phyloP scores from a whole-genome alignment of 2,329 filamentous ascomycete species.

The Aspergillus hiratsukae region DNA sequence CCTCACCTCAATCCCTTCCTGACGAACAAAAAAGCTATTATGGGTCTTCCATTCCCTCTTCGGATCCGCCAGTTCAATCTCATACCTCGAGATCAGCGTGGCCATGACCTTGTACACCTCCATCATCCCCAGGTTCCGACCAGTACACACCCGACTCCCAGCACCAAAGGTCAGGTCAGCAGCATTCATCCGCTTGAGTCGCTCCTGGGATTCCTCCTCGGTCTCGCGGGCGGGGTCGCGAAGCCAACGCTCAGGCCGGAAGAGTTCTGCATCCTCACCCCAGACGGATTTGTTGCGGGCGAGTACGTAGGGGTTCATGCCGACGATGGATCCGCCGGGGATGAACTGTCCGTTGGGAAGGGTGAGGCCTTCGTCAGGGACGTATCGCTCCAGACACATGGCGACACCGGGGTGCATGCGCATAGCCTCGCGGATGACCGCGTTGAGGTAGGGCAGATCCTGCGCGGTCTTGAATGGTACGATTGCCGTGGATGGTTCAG shows the following conservation, averaged over 20 bases:
- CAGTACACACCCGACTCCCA: constrained; percentile 53
- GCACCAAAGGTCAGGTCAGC: constrained; percentile 48
- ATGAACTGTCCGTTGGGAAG: constrained; percentile 30
- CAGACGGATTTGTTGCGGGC: constrained; percentile 41
- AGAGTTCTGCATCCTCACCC: constrained; percentile 44
- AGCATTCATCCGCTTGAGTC: constrained; percentile 37
- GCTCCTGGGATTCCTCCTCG: constrained; percentile 28
- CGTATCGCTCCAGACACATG: constrained; percentile 49
- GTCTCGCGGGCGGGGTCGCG: constrained; percentile 27
- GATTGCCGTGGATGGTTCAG: constrained; percentile 10
- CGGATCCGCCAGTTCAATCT: constrained; percentile 51
- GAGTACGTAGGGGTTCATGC: constrained; percentile 34
- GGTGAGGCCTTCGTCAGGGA: constrained; percentile 34
- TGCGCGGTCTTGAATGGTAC: constrained; percentile 18
- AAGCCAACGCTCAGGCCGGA: constrained; percentile 49
- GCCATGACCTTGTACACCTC: constrained; percentile 59
- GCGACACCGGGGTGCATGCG: constrained; percentile 48
- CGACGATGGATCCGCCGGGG: constrained; percentile 32
- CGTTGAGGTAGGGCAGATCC: constrained; percentile 43
- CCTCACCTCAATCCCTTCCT: constrained; percentile 51
- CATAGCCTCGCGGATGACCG: constrained; percentile 50
- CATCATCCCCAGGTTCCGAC: constrained; percentile 51
- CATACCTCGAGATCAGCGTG: constrained; percentile 46
- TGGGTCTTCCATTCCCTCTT: constrained; percentile 49
- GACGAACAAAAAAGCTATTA: constrained; percentile 58